Evolutionary conservation across 768 basidiomycete species (phyloP).

Genomic region (Lentinula detonsa): DNA sequence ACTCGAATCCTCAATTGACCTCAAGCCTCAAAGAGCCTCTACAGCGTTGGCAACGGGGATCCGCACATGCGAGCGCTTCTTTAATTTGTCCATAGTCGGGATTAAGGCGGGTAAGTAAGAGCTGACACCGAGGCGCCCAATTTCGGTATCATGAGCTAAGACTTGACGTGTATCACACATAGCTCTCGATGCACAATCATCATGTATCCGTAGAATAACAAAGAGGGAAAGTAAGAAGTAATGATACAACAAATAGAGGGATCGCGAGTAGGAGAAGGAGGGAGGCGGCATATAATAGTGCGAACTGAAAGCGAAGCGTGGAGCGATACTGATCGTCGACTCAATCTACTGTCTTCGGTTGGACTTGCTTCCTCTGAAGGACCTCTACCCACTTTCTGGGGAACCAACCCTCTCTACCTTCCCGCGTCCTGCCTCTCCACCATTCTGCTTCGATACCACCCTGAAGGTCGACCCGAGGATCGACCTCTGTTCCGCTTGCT

Average conservation of each 20-base stretch:
- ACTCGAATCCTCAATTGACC: no score
- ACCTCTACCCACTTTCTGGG: constrained; percentile 84
- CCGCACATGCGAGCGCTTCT: neutral
- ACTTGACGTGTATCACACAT: no score
- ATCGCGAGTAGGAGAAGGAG: no score
- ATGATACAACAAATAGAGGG: no score
- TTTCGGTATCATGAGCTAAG: no score
- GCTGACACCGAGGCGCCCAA: no score
- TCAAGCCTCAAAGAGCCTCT: neutral
- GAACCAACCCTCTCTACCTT: constrained; percentile 94
- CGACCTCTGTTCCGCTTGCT: constrained; percentile 58
- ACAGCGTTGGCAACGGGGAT: neutral
- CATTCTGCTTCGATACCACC: constrained; percentile 55
- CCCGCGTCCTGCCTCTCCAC: constrained; percentile 93
- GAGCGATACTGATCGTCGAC: neutral
- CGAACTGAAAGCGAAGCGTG: no score
- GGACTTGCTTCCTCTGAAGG: constrained; percentile 36
- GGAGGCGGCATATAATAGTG: no score
- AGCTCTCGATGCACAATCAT: no score
- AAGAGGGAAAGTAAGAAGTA: no score
- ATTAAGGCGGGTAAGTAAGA: neutral
- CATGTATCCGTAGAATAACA: no score
- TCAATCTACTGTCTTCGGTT: constrained; percentile 1
- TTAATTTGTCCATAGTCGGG: neutral
- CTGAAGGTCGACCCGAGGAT: constrained; percentile 54